These are phyloP conservation scores for Nakazawaea pomicola DNA, from an alignment of 805 yeast species.

Conservation along the genomic window DNA sequence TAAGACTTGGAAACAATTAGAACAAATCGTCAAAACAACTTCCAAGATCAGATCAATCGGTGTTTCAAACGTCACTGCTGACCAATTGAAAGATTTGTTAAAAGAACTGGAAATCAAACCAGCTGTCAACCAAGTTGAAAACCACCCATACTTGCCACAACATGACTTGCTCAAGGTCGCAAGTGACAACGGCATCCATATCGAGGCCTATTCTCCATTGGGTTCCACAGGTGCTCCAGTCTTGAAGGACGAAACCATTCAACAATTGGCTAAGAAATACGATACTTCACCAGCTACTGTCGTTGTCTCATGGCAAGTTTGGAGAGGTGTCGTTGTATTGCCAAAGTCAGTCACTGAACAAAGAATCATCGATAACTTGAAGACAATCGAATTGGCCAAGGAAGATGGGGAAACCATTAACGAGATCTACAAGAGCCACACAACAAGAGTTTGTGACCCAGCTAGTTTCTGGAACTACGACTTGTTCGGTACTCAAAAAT, in stretches of 20 bases:
- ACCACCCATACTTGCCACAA: slow-evolving; percentile 69
- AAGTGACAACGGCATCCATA: slow-evolving; percentile 43
- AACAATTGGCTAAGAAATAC: slow-evolving; percentile 38
- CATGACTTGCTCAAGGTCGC: slow-evolving; percentile 49
- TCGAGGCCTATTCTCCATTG: slow-evolving; percentile 78
- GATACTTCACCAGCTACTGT: slow-evolving; percentile 43
- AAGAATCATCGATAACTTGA: slow-evolving; percentile 36
- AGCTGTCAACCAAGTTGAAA: slow-evolving; percentile 69
- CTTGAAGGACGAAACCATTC: slow-evolving; percentile 37
- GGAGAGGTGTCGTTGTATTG: slow-evolving; percentile 49
- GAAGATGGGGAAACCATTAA: slow-evolving; percentile 31
- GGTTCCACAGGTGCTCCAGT: slow-evolving; percentile 57
- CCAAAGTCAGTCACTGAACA: slow-evolving; percentile 43
- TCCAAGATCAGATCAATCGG: slow-evolving; percentile 64
- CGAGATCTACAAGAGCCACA: slow-evolving; percentile 20
- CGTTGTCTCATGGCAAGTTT: slow-evolving; percentile 53
- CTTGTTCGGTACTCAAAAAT: slow-evolving; percentile 6
- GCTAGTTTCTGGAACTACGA: slow-evolving; percentile 9
- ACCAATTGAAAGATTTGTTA: slow-evolving; percentile 46
- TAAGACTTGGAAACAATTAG: slow-evolving; percentile 61
- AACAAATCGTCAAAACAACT: slow-evolving; percentile 39
- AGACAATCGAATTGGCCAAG: slow-evolving; percentile 26
- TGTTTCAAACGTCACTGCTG: slow-evolving; percentile 65
- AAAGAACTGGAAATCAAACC: slow-evolving; percentile 50
- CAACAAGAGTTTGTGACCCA: slow-evolving; percentile 23